Percentiles rank a stretch among this genome's conserved stretches.
phyloP scores from a whole-genome alignment of 1,139 yeast genomes.

The Saccharomyces hybrid region DNA sequence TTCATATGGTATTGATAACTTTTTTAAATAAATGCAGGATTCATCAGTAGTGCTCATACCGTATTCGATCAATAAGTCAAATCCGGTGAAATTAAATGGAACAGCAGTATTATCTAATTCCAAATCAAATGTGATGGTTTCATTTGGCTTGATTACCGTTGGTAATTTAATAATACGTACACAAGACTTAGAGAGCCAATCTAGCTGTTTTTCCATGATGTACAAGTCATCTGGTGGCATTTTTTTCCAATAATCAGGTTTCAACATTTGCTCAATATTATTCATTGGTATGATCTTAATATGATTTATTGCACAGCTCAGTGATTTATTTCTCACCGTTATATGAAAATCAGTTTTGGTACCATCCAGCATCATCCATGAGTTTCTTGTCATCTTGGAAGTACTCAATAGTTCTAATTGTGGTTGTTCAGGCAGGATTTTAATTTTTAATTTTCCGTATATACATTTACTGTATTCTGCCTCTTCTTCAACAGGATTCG shows the following conservation, averaged over 20 bases:
- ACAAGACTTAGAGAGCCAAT: constrained; percentile 19
- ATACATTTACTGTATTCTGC: constrained; percentile 5
- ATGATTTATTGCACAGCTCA: constrained; percentile 22
- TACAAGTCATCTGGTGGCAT: constrained; percentile 23
- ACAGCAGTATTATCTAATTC: constrained; percentile 35
- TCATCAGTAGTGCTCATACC: constrained; percentile 20
- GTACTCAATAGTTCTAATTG: constrained; percentile 21
- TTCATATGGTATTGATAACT: constrained; percentile 27
- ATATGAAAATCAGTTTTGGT: constrained; percentile 50
- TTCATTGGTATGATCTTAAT: constrained; percentile 20
- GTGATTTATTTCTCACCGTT: constrained; percentile 43
- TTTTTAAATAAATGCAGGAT: constrained; percentile 21
- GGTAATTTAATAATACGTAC: constrained; percentile 18
- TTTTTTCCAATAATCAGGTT: constrained; percentile 27
- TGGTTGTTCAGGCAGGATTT: constrained; percentile 29
- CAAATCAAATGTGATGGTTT: constrained; percentile 38
- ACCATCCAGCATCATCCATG: constrained; percentile 66
- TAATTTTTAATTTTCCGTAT: constrained; percentile 10
- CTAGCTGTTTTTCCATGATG: constrained; percentile 21
- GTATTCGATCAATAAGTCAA: constrained; percentile 25
- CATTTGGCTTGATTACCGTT: constrained; percentile 18
- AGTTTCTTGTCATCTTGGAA: constrained; percentile 18
- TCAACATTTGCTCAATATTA: constrained; percentile 22
- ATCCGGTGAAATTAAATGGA: constrained; percentile 27
- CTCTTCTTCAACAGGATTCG: not conserved